Evolutionary conservation across 2,329 filamentous ascomycete genomes (phyloP), one percentile per base, ranked within the genome.

Genomic region (Coniochaeta sp.): DNA sequence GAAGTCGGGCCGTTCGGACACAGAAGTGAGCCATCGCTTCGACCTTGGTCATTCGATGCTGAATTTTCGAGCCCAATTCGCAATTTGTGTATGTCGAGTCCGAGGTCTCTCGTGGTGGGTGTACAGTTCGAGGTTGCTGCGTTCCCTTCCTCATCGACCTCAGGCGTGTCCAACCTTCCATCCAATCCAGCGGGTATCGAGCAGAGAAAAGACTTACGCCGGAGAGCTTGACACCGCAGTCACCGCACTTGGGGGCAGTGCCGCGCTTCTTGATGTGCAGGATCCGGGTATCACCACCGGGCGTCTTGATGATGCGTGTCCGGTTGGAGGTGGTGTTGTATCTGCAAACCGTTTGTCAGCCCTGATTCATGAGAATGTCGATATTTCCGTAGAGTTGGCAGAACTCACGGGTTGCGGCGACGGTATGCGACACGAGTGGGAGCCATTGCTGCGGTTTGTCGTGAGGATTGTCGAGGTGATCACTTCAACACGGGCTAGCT

Each of bases 191-290:
- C 22, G 24, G 44, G 58, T 44, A 28, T 62, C 17, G 58, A 28
- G 57, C 63, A 63, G 60, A 57, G 60, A 54, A 59, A 67, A 61
- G 66, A 96, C 92, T 89, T 91, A 99, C 93, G 80, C 95, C 95
- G 76, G 91, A 87, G 74, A 99, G 89, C 85, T 98, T 98, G 83
- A 87, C 87, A 76, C 95, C 95, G 77, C 96, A 99, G 86, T 99
- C 95, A 86, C 96, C 91, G 79, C 95, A 99, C 87, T 99, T 99
- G 77, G 95, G 95, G 68, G 93, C 90, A 77, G 92, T 96, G 72
- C 93, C 95, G 79, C 89, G 90, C 91, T 99, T 99, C 90, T 98
- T 98, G 85, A 97, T 93, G 89, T 99, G 93, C 73, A 98, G 90
- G 77, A 96, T 89, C 79, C 95, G 89, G 75, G 96, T 88, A 79